These are phyloP conservation scores for Hypoxylon sp. DNA, from an alignment of 2,329 filamentous ascomycete species.

Conservation along the genomic window DNA sequence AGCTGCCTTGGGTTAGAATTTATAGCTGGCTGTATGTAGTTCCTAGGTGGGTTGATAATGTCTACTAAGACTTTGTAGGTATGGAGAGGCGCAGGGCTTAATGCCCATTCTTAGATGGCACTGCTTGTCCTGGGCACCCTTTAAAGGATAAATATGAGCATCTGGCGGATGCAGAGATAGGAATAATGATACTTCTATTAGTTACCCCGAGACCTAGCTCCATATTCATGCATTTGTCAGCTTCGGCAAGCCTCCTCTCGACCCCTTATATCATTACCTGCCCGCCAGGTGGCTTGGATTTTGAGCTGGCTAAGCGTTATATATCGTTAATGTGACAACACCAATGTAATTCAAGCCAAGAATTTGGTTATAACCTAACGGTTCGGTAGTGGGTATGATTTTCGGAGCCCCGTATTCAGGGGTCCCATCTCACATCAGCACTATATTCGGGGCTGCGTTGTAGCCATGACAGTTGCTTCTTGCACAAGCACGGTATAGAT, in stretches of 20 bases:
- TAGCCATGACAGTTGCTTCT: not conserved
- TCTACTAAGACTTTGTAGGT: not conserved
- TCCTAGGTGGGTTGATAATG: too few species aligned
- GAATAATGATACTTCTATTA: not conserved
- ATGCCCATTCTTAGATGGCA: not conserved
- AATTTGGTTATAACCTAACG: not conserved
- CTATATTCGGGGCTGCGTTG: not conserved
- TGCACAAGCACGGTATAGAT: not conserved
- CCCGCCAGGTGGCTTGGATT: too few species aligned
- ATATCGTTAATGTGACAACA: not conserved
- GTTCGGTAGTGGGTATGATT: not conserved
- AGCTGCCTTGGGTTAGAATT: too few species aligned
- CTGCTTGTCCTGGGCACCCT: not conserved
- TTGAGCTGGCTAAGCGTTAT: not conserved
- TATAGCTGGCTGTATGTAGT: too few species aligned
- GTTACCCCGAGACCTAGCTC: not conserved
- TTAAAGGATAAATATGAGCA: not conserved
- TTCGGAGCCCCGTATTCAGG: not conserved
- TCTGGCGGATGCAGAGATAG: not conserved
- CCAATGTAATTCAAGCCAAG: not conserved
- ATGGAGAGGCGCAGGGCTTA: not conserved
- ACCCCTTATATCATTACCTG: not conserved
- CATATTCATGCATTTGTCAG: not conserved
- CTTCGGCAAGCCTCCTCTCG: not conserved
- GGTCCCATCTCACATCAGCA: constrained; percentile 14